Evolutionary conservation across 805 yeast species (phyloP), one percentile per base, ranked within the genome.

Genomic region (Barnettozyma sp.): DNA sequence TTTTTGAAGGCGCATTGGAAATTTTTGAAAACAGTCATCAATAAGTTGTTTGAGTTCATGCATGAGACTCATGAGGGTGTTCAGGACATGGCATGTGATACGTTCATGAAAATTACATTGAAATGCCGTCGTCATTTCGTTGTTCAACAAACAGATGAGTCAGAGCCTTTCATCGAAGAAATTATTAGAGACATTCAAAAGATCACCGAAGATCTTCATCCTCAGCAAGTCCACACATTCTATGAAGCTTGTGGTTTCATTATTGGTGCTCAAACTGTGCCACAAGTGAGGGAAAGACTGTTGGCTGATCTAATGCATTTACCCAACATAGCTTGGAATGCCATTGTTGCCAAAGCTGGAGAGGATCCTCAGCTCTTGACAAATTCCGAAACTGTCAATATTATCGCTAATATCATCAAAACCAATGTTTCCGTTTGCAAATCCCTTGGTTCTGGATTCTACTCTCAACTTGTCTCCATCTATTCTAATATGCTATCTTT

Each of bases 11-110:
- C 97, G 7, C 98, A 92, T 59, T 92, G 98, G 98, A 87, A 84
- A 59, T 92, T 92, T 52, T 66, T 92, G 58, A 90, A 88, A 60
- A 92, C 97, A 0, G 99, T 92, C 29, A 90, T 92, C 42, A 81
- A 85, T 63, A 92, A 92, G 61, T 71, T 92, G 52, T 92, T 92
- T 60, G 98, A 92, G 60, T 92, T 92, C 55, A 92, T 92, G 99
- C 97, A 92, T 66, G 99, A 92, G 70, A 87, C 97, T n/a, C 99
- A 92, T 62, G 99, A 90, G 62, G 98, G 98, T 66, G 98, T 92
- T 43, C 98, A 92, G 65, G 98, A 92, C 62, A 92, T 92, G 98
- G 98, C 99, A 7, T 92, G 98, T 68, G 99, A 92, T 61, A 92
- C 99, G 1, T 92, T 92, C 57, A 90, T 90, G 56, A 92, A 92